Base-by-base conservation (phyloP, 139 green algal species). In the Edaphochlamys debaryana region DNA sequence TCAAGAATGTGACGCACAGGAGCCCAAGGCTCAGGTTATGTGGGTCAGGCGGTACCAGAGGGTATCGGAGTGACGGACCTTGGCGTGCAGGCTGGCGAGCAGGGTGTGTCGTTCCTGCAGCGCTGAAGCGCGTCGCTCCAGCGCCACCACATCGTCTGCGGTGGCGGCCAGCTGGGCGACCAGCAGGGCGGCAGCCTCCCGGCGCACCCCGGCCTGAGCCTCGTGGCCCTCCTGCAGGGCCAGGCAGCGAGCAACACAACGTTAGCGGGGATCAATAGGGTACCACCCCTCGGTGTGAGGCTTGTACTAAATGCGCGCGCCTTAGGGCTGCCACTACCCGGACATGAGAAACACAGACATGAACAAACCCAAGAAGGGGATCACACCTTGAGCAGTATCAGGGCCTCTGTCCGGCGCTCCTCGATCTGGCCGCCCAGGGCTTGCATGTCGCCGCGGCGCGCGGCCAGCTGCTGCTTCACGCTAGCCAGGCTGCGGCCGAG, bases 391-490 rank as follows among this genome's bases (percentile, higher is more conserved):
- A 29, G 30, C 60, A 63, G 36, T 15, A 71, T 30, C 30, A 66
- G 62, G 6, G 38, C 66, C 13, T 82, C 76, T 6, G 29, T 9
- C 45, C 76, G 40, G 22, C 73, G 41, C 20, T 42, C 45, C n/a
- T 82, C 76, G 27, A 82, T 73, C 22, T 66, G 62, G 7, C 11
- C 11, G 32, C 29, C 54, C 32, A 82, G 63, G n/a, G 13, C n/a
- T 9, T 66, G 32, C 76, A 74, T 73, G n/a, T 82, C 76, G 42
- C 22, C 63, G 2, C 63, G 42, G 22, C 76, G 76, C 52, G 73
- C 42, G 3, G 23, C 4, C 32, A 82, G 63, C 32, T 66, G 30
- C 30, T 23, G 30, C 5, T 38, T 4, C 4, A 22, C 25, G 0
- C 62, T 32, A 1, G 50, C 7, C 30, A 63, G 34, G n/a, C 42